A percentile compares a stretch with the other conserved stretches of the same genome.
These are phyloP conservation scores for Aspergillus texensis DNA, from an alignment of 2,329 filamentous ascomycete species.

Conservation along the genomic window DNA sequence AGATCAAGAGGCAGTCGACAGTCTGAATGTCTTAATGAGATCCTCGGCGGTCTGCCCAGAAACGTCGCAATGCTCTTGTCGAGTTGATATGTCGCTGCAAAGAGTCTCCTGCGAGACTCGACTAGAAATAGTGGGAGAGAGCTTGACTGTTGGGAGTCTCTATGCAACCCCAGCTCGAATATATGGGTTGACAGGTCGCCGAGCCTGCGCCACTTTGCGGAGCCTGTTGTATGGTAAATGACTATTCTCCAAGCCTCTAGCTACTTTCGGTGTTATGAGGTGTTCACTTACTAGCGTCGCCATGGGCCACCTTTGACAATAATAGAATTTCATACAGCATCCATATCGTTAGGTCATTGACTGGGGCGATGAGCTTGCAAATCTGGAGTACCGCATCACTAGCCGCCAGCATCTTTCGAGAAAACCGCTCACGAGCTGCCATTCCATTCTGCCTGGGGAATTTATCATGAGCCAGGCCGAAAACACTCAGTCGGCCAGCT, in stretches of 20 bases:
- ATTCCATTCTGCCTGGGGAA: constrained; percentile 7
- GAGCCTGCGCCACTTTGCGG: constrained; percentile 28
- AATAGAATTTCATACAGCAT: constrained; percentile 38
- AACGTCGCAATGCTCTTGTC: constrained; percentile 35
- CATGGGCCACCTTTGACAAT: constrained; percentile 39
- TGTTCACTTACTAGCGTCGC: constrained; percentile 37
- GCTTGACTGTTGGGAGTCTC: constrained; percentile 20
- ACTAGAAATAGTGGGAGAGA: constrained; percentile 25
- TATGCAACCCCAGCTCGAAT: constrained; percentile 30
- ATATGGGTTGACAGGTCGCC: constrained; percentile 31
- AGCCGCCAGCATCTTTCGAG: constrained; percentile 31
- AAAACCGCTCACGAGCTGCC: constrained; percentile 21
- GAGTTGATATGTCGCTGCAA: constrained; percentile 30
- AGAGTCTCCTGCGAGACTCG: constrained; percentile 28
- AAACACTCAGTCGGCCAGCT: constrained; percentile 34
- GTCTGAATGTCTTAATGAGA: constrained; percentile 27
- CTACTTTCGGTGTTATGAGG: neutral
- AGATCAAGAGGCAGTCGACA: constrained; percentile 29
- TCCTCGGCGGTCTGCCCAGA: constrained; percentile 29
- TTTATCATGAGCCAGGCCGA: constrained; percentile 24
- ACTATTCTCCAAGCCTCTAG: neutral
- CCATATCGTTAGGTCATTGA: constrained; percentile 42
- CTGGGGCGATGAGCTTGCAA: constrained; percentile 40
- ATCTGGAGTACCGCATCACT: constrained; percentile 42
- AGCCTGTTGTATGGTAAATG: constrained; percentile 20